Conservation (phyloP, 352 stramenopile genomes). For the Pythium guiyangense region DNA sequence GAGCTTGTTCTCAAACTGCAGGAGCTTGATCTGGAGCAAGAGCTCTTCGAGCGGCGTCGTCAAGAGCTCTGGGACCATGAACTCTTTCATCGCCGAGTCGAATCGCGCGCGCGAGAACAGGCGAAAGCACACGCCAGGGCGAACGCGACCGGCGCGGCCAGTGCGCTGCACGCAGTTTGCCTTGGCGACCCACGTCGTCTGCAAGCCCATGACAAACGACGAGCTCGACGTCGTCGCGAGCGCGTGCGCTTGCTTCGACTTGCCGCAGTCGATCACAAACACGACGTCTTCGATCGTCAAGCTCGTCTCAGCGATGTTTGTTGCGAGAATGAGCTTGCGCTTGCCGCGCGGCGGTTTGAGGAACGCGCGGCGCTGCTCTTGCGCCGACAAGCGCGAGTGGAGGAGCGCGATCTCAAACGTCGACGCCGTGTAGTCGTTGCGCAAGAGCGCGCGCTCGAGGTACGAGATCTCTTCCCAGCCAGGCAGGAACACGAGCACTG, state of each 20-base stretch:
- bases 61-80: slow-evolving; percentile 71
- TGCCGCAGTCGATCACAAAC: slow-evolving; percentile 86
- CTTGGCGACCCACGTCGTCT: slow-evolving; percentile 85
- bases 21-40: slow-evolving; percentile 69
- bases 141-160: slow-evolving; percentile 91
- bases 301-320: slow-evolving; percentile 96
- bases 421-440: slow-evolving; percentile 38
- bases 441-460: slow-evolving; percentile 58
- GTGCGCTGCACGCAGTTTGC: slow-evolving; percentile 88
- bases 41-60: slow-evolving; percentile 71
- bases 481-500: slow-evolving; percentile 78
- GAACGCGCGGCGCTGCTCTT: slow-evolving; percentile 73
- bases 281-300: slow-evolving; percentile 95
- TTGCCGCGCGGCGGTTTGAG: slow-evolving; percentile 50
- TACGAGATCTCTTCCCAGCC: slow-evolving; percentile 84
- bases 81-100: slow-evolving; percentile 66
- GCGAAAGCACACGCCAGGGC: slow-evolving; percentile 91
- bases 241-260: slow-evolving; percentile 73
- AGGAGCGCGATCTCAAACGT: slow-evolving; percentile 71
- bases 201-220: slow-evolving; percentile 87
- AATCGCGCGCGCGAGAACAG: slow-evolving; percentile 63
- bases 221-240: slow-evolving; percentile 62
- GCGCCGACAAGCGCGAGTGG: slow-evolving; percentile 62
- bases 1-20: slow-evolving; percentile 74
- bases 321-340: slow-evolving; percentile 87